Conservation (phyloP, 2,329 filamentous ascomycete species). For the Fonsecaea erecta region DNA sequence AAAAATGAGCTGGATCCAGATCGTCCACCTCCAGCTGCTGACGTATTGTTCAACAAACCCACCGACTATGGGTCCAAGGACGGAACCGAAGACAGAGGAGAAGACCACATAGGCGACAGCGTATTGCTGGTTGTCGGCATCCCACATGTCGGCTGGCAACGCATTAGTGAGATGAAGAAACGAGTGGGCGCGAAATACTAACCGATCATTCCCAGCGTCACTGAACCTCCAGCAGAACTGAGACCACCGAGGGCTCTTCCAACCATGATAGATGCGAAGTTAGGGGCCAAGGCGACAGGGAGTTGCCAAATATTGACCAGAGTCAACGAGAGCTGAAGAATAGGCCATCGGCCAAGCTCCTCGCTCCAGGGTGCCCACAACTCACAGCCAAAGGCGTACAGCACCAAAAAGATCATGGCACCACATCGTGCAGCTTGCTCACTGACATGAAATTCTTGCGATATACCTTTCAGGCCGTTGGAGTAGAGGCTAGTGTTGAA, state of each 20-base stretch:
- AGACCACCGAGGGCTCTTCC: constrained; percentile 73
- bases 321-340: constrained; percentile 73
- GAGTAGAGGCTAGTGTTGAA: constrained; percentile 78
- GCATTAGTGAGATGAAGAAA: constrained; percentile 10
- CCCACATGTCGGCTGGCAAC: constrained; percentile 67
- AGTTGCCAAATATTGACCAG: constrained; percentile 79
- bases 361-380: constrained; percentile 88
- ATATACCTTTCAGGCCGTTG: constrained; percentile 69
- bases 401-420: constrained; percentile 76
- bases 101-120: constrained; percentile 78
- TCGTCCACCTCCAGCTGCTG: constrained; percentile 72
- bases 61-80: constrained; percentile 77
- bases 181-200: not conserved
- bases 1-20: constrained; percentile 85
- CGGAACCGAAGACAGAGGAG: constrained; percentile 76
- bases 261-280: constrained; percentile 72
- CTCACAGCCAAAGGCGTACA: constrained; percentile 85
- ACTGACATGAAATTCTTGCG: constrained; percentile 69
- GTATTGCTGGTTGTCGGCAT: constrained; percentile 72
- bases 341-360: constrained; percentile 76
- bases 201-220: constrained; percentile 72
- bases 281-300: constrained; percentile 72
- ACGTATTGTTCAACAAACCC: constrained; percentile 73
- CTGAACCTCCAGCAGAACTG: constrained; percentile 72
- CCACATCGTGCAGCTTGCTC: constrained; percentile 71